A percentile compares a stretch with the other conserved stretches of the same genome.
These are phyloP conservation scores for Teratosphaeria nubilosa DNA, from an alignment of 2,329 filamentous ascomycete genomes.

Conservation along the genomic window DNA sequence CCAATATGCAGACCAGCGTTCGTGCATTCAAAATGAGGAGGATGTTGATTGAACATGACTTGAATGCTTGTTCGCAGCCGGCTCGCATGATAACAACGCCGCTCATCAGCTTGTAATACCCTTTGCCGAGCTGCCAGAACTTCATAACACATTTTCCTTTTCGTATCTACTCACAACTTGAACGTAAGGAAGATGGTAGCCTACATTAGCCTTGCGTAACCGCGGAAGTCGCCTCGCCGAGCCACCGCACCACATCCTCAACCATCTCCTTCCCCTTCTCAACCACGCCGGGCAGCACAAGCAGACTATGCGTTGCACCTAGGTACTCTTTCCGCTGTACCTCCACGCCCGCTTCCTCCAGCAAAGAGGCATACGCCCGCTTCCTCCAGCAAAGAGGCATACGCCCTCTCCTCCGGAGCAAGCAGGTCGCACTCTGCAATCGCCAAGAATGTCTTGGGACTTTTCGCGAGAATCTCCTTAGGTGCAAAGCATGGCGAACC, in stretches of 20 bases:
- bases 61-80: too few relatives aligned
- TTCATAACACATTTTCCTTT: too few relatives aligned
- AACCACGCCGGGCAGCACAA: background rate
- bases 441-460: background rate
- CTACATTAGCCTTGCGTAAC: background rate
- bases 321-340: background rate
- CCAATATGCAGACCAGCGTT: too few relatives aligned
- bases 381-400: background rate
- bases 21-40: too few relatives aligned
- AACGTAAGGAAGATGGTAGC: too few relatives aligned
- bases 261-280: background rate
- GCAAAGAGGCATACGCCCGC: background rate
- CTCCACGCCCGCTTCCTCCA: background rate
- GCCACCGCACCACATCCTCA: background rate
- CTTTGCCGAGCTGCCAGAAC: too few relatives aligned
- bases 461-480: background rate
- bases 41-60: too few relatives aligned
- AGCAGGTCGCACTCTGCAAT: background rate
- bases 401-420: background rate
- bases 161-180: too few relatives aligned
- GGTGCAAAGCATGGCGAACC: background rate
- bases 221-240: background rate
- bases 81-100: too few relatives aligned
- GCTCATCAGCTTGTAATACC: too few relatives aligned
- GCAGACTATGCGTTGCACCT: background rate